phyloP scores from a whole-genome alignment of 306 rosid genomes.

The Chamaecrista fasciculata region DNA sequence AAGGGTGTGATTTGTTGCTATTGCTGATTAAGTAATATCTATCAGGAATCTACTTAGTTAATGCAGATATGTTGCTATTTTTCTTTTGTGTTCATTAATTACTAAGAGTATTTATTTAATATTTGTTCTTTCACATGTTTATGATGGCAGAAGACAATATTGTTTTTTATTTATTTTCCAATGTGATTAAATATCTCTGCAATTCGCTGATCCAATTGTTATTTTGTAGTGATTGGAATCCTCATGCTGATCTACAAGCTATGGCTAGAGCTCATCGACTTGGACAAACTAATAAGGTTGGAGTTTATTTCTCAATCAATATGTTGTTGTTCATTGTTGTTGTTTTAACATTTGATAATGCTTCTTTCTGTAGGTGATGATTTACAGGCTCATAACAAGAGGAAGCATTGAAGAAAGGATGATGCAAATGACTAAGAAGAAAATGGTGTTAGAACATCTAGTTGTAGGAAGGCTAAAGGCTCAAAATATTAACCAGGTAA shows the following conservation, averaged over 20 bases:
- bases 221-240: slow-evolving; percentile 92
- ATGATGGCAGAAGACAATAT: not conserved
- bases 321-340: not conserved
- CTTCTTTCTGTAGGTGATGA: slow-evolving; percentile 74
- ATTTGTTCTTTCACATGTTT: not conserved
- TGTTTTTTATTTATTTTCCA: slow-evolving; percentile 15
- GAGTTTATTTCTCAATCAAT: slow-evolving; percentile 26
- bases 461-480: slow-evolving; percentile 96
- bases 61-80: not conserved
- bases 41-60: not conserved
- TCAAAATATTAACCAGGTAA: slow-evolving; percentile 95
- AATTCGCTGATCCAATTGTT: slow-evolving; percentile 23
- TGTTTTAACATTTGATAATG: slow-evolving; percentile 10
- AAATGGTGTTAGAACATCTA: slow-evolving; percentile 97
- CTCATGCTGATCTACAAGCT: slow-evolving; percentile 99
- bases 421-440: slow-evolving; percentile 99
- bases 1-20: no score
- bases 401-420: slow-evolving; percentile 98
- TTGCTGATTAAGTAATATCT: not conserved
- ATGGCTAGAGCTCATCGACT: slow-evolving; percentile 99
- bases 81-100: not conserved
- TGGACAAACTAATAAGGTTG: slow-evolving; percentile 97
- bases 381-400: slow-evolving; percentile 86
- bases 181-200: slow-evolving; percentile 6
- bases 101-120: not conserved